Conservation (phyloP, 78 protist genomes). For the Fonticula alba region DNA sequence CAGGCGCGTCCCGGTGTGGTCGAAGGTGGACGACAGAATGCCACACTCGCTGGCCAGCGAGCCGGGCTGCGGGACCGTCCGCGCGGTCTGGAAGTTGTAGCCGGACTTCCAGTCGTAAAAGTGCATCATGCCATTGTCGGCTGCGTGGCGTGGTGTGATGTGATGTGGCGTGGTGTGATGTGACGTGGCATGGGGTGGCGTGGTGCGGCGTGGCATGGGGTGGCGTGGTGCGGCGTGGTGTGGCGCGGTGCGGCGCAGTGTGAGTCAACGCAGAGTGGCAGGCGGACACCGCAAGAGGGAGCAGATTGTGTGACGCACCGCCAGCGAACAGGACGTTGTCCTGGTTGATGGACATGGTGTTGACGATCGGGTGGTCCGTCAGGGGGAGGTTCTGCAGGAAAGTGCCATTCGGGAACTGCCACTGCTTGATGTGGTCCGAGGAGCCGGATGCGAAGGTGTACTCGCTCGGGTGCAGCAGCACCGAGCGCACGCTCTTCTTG, state of each 20-base stretch:
- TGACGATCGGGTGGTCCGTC: conserved; percentile 67
- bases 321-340: conserved; percentile 65
- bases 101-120: conserved; percentile 92
- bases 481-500: conserved; percentile 79
- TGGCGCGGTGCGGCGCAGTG: neutral
- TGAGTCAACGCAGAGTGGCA: neutral
- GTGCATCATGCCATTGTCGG: conserved; percentile 68
- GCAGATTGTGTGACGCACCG: conserved; percentile 4
- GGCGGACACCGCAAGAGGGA: neutral
- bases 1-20: conserved; percentile 73
- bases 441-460: conserved; percentile 70
- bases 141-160: neutral
- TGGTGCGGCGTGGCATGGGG: neutral
- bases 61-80: conserved; percentile 61
- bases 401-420: conserved; percentile 79
- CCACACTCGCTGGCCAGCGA: conserved; percentile 64
- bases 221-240: neutral
- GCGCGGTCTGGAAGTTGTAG: conserved; percentile 56
- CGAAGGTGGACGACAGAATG: conserved; percentile 59
- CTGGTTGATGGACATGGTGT: conserved; percentile 56
- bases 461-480: conserved; percentile 66
- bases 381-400: conserved; percentile 72
- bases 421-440: conserved; percentile 87
- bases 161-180: too few relatives aligned
- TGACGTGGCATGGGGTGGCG: neutral